Evolutionary conservation across 208 protist species (phyloP), one percentile per base, ranked within the genome.

Genomic region (Strigomonas galati): DNA sequence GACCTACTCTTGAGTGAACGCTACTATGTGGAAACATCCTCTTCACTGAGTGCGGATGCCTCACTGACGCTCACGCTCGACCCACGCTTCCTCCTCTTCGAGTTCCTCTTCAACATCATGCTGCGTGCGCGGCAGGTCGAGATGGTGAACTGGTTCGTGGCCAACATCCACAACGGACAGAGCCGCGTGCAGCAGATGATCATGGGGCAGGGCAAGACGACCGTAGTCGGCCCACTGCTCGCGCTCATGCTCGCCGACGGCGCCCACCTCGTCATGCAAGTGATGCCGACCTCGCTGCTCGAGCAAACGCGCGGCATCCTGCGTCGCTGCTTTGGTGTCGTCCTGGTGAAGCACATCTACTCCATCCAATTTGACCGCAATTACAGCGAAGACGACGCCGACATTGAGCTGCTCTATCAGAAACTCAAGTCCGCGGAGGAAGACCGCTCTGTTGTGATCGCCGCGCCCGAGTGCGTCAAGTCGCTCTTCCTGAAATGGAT

Each of bases 181-280:
- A 87, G 83, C 15, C 89, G 91, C 21, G 93, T 98, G 55, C 89
- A 97, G 77, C 93, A 98, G 76, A 94, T 98, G 91, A 97, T 98
- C 67, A 98, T 98, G 96, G 96, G 96, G 23, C 83, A 96, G 44
- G 97, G 97, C 62, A 98, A 98, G 79, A 98, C 97, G 14, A 97
- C 91, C 1, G 95, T 98, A 0, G 87, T 98, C 21, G 87, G 77
- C 0, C 97, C 97, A 6, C 67, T 98, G 60, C 83, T 98, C 26
- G 88, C 90, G 21, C 84, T 98, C 21, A 96, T 98, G 43, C 87
- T 98, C 44, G 91, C 91, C 24, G 93, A 98, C 70, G 93, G 92
- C n/a, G 65, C 83, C 65, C 78, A 81, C 63, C 85, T 98, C n/a
- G 90, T 97, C 21, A 88, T 78, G 15, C 93, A 97, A 67, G 92